phyloP scores from a whole-genome alignment of 2,329 filamentous ascomycete genomes.

The Cordyceps javanica region DNA sequence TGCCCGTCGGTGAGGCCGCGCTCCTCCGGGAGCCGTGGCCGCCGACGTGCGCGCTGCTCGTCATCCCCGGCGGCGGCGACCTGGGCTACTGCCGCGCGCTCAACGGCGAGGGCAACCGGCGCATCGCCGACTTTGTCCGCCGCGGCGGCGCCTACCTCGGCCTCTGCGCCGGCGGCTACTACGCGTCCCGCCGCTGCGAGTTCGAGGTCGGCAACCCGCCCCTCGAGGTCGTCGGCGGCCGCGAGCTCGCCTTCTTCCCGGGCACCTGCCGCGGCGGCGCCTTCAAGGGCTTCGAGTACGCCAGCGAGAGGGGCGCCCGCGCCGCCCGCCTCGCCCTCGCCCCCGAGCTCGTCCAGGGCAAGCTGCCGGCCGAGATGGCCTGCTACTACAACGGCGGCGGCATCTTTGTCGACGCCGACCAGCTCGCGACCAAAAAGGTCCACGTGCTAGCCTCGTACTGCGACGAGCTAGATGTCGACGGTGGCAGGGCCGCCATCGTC shows the following conservation, averaged over 20 bases:
- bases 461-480: constrained; percentile 68
- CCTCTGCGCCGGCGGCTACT: constrained; percentile 93
- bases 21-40: constrained; percentile 91
- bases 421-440: constrained; percentile 56
- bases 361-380: constrained; percentile 56
- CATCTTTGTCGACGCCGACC: constrained; percentile 76
- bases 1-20: constrained; percentile 69
- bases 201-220: constrained; percentile 77
- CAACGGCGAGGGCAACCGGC: constrained; percentile 80
- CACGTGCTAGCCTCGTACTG: constrained; percentile 78
- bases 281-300: constrained; percentile 84
- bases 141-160: constrained; percentile 81
- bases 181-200: constrained; percentile 73
- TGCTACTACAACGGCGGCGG: constrained; percentile 95
- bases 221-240: constrained; percentile 77
- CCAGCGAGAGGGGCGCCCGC: constrained; percentile 76
- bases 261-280: constrained; percentile 80
- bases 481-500: constrained; percentile 74
- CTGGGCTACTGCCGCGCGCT: constrained; percentile 82
- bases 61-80: constrained; percentile 92
- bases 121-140: constrained; percentile 79
- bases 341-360: constrained; percentile 50
- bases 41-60: constrained; percentile 77
- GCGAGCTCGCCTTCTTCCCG: constrained; percentile 85
- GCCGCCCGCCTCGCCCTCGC: constrained; percentile 63